phyloP scores from a whole-genome alignment of 2,329 filamentous ascomycete species.

The Coniochaeta sp. region DNA sequence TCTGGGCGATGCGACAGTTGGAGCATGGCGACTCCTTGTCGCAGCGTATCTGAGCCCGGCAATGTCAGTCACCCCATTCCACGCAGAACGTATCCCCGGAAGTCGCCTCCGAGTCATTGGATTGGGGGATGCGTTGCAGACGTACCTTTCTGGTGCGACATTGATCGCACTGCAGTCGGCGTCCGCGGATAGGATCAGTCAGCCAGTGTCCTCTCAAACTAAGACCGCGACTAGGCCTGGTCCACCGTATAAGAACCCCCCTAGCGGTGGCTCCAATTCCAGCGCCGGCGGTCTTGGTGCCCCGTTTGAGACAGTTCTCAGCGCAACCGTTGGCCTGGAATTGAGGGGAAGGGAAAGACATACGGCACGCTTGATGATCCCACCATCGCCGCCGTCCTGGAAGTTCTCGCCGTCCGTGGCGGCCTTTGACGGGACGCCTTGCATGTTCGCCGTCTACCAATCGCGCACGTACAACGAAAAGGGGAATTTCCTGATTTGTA shows the following conservation, averaged over 20 bases:
- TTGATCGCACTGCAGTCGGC: conserved; percentile 26
- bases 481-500: too few relatives aligned
- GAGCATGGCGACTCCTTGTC: conserved; percentile 52
- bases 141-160: conserved; percentile 30
- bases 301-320: neutral
- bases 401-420: neutral
- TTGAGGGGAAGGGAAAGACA: neutral
- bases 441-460: too few relatives aligned
- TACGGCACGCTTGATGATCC: conserved; percentile 10
- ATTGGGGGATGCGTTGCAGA: too few relatives aligned
- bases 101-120: too few relatives aligned
- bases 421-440: neutral
- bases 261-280: too few relatives aligned
- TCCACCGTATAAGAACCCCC: neutral
- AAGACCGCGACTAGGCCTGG: neutral
- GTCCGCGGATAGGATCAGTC: conserved; percentile 1
- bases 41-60: conserved; percentile 43
- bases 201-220: neutral
- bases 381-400: conserved; percentile 4
- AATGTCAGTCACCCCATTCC: conserved; percentile 4
- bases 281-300: too few relatives aligned
- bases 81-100: too few relatives aligned
- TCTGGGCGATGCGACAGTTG: conserved; percentile 47
- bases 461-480: too few relatives aligned
- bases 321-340: too few relatives aligned